Evolutionary conservation across 768 basidiomycete genomes (phyloP), one percentile per base, ranked within the genome.

Genomic region (Kwoniella botswanensis): DNA sequence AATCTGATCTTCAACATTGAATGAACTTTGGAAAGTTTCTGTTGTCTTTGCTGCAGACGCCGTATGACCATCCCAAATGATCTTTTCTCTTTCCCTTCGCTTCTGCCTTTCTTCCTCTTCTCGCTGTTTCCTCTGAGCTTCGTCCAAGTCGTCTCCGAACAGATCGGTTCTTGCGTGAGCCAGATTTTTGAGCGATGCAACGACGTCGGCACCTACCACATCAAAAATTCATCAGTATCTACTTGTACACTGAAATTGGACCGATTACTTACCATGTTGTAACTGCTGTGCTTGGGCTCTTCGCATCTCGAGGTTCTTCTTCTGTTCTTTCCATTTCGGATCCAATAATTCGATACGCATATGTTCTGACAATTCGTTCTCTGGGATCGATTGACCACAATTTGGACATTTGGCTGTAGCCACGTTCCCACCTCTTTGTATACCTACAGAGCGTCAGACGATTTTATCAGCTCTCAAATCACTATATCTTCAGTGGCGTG

Each of bases 41-140:
- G 94, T 86, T 0, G 94, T 97, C 75, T 89, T 90, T 60, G 91
- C 91, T 85, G 95, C 98, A 55, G 93, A 92, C 55, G 93, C 92
- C 1, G 95, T 95, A 84, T 98, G 95, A 77, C 97, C 97, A 84
- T 98, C 97, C 97, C 97, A 99, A 60, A 98, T 93, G 75, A 93
- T 92, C 82, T 92, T 94, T 85, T 98, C 97, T 82, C 90, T 89
- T 82, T 96, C 95, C 82, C 89, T 91, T 74, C 93, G 87, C 79
- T 88, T 88, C 72, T 90, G 89, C 65, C 89, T 87, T 78, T 94
- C 92, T 72, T 91, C 91, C 62, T 93, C 93, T 73, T 97, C 95
- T 76, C 94, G 92, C 24, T 70, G 58, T 65, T 76, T 79, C 71
- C 94, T 88, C 68, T 90, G 88, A 74, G 95, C 94, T 79, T 98